These are phyloP conservation scores for Bolboschoenoplectus hybrid DNA, from an alignment of 202 grass and related monocot species.

Conservation along the genomic window DNA sequence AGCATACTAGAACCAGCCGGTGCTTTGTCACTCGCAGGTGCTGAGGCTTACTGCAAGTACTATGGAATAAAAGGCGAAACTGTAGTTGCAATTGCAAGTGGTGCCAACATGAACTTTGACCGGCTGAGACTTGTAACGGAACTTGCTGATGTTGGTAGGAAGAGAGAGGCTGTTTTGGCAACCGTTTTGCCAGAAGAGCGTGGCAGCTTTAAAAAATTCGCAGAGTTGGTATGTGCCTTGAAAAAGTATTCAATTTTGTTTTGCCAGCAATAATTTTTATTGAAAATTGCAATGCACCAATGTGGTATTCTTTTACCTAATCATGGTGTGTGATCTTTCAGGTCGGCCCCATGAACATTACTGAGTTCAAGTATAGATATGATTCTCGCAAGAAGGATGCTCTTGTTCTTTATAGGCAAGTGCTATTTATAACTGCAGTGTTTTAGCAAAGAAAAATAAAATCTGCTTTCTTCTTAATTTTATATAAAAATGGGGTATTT, in stretches of 20 bases:
- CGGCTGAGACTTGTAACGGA: slow-evolving; percentile 89
- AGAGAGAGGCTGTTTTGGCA: slow-evolving; percentile 82
- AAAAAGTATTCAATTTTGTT: slow-evolving; percentile 4
- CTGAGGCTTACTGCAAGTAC: slow-evolving; percentile 98
- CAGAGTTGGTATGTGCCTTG: slow-evolving; percentile 56
- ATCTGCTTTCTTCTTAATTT: background rate
- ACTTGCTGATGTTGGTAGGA: slow-evolving; percentile 96
- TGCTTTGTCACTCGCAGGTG: slow-evolving; percentile 85
- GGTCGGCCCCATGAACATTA: slow-evolving; percentile 96
- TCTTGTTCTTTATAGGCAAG: slow-evolving; percentile 92
- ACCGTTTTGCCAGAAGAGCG: slow-evolving; percentile 82
- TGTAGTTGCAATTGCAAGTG: slow-evolving; percentile 92
- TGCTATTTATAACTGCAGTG: background rate
- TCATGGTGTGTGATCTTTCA: slow-evolving; percentile 45
- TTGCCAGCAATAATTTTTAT: background rate
- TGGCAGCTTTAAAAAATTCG: slow-evolving; percentile 89
- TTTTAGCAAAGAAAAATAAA: slow-evolving; percentile 2
- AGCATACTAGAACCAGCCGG: slow-evolving; percentile 97
- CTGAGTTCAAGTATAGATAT: slow-evolving; percentile 99
- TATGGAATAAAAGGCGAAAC: slow-evolving; percentile 77
- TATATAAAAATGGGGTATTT: slow-evolving; percentile 34
- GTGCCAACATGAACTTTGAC: slow-evolving; percentile 99
- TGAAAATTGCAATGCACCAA: background rate
- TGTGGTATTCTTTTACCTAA: slow-evolving; percentile 16
- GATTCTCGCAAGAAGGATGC: slow-evolving; percentile 72